phyloP scores from a whole-genome alignment of 2,329 filamentous ascomycete genomes.

The Monilinia fructigena region DNA sequence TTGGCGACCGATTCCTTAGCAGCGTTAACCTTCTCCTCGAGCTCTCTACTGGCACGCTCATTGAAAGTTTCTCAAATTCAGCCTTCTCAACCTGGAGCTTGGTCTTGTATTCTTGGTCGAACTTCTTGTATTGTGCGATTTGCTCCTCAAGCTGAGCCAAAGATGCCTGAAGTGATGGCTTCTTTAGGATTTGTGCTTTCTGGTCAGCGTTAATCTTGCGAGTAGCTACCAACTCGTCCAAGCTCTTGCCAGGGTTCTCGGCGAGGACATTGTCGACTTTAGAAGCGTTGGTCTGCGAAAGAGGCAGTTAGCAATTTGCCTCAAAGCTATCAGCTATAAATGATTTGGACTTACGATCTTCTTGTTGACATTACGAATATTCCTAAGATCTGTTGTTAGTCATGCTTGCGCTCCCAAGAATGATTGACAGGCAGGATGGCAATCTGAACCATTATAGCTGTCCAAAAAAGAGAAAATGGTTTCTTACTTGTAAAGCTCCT shows the following conservation, averaged over 20 bases:
- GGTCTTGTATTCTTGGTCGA: slow-evolving; percentile 68
- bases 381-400: slow-evolving; percentile 52
- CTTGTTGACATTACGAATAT: slow-evolving; percentile 88
- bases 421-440: not conserved
- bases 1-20: slow-evolving; percentile 44
- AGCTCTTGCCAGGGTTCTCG: slow-evolving; percentile 66
- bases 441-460: slow-evolving; percentile 18
- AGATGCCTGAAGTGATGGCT: slow-evolving; percentile 68
- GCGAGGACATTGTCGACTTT: slow-evolving; percentile 70
- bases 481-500: slow-evolving; percentile 84
- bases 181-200: slow-evolving; percentile 74
- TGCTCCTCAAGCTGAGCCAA: slow-evolving; percentile 71
- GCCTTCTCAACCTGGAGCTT: slow-evolving; percentile 58
- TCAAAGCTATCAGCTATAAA: not conserved
- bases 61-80: slow-evolving; percentile 56
- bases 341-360: slow-evolving; percentile 69
- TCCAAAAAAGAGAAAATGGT: not conserved
- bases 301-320: slow-evolving; percentile 28
- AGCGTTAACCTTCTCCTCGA: slow-evolving; percentile 51
- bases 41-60: slow-evolving; percentile 48
- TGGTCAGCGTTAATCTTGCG: slow-evolving; percentile 80
- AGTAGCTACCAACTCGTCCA: slow-evolving; percentile 68
- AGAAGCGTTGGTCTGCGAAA: slow-evolving; percentile 60
- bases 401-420: not conserved
- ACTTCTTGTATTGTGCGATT: slow-evolving; percentile 69